A percentile compares a stretch with the other conserved stretches of the same genome.
Evolutionary conservation across 768 basidiomycete species (phyloP).

Genomic region (Auricularia sp.): DNA sequence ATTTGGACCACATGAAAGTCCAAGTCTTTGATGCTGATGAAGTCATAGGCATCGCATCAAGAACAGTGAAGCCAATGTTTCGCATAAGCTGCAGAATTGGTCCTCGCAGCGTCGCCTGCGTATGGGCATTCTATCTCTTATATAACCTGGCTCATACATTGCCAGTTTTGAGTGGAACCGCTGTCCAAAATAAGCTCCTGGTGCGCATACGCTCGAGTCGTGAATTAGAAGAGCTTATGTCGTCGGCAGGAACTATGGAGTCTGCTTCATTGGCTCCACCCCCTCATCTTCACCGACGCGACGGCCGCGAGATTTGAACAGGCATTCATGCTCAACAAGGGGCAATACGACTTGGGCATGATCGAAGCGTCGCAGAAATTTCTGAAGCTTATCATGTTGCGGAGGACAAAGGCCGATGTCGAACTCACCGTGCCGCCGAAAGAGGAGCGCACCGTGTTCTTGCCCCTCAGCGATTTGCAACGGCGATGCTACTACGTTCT

Average conservation of each 20-base stretch:
- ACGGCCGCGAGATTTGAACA: constrained; percentile 40
- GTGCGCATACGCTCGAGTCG: constrained; percentile 10
- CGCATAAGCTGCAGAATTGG: constrained; percentile 44
- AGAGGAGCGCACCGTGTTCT: constrained; percentile 46
- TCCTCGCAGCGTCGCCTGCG: constrained; percentile 49
- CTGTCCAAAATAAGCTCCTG: constrained; percentile 62
- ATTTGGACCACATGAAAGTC: constrained; percentile 14
- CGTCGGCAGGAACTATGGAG: constrained; percentile 3
- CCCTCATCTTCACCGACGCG: constrained; percentile 37
- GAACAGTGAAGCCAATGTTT: constrained; percentile 46
- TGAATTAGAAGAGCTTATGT: neutral
- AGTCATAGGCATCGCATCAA: constrained; percentile 53
- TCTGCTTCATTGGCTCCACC: constrained; percentile 31
- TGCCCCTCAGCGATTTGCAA: constrained; percentile 18
- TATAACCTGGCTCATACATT: neutral
- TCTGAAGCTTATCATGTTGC: constrained; percentile 44
- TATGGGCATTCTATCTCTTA: constrained; percentile 14
- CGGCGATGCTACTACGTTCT: neutral
- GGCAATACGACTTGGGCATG: constrained; percentile 40
- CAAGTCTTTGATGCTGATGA: constrained; percentile 22
- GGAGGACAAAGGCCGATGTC: constrained; percentile 47
- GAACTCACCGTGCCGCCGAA: constrained; percentile 41
- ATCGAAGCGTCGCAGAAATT: constrained; percentile 39
- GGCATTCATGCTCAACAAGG: constrained; percentile 44
- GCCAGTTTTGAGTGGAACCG: constrained; percentile 61